Evolutionary conservation across 805 yeast species (phyloP).

Genomic region (Henningerozyma blattae): DNA sequence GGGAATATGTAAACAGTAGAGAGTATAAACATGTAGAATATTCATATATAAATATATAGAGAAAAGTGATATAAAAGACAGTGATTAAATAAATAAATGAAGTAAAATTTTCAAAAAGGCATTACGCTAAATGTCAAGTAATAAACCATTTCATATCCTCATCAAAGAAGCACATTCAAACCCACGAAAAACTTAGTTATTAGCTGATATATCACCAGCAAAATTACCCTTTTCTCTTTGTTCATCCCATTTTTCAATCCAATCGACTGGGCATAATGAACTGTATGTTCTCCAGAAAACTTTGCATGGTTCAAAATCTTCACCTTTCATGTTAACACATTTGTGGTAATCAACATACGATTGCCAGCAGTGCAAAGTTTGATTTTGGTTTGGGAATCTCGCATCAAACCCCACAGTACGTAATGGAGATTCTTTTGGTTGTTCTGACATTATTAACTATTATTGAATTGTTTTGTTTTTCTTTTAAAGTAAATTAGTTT

Average conservation of each 20-base stretch:
- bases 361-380: constrained; percentile 97
- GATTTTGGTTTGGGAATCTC: constrained; percentile 95
- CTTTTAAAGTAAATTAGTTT: no score
- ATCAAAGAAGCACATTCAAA: no score
- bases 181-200: no score
- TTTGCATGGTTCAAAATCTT: constrained; percentile 95
- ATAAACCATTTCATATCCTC: no score
- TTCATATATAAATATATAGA: no score
- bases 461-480: no score
- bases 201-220: constrained; percentile 25
- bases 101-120: no score
- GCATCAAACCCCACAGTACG: constrained; percentile 73
- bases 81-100: no score
- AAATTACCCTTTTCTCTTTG: constrained; percentile 60
- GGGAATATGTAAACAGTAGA: no score
- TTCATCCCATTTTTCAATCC: constrained; percentile 83
- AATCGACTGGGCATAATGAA: constrained; percentile 72
- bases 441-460: constrained; percentile 8
- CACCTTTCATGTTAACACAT: constrained; percentile 94
- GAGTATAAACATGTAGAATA: no score
- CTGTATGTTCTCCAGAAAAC: constrained; percentile 86
- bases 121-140: no score
- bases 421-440: constrained; percentile 31
- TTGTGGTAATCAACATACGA: constrained; percentile 96
- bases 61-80: no score